These are phyloP conservation scores for Ramalina peruviana DNA, from an alignment of 495 filamentous ascomycete species.

Conservation along the genomic window DNA sequence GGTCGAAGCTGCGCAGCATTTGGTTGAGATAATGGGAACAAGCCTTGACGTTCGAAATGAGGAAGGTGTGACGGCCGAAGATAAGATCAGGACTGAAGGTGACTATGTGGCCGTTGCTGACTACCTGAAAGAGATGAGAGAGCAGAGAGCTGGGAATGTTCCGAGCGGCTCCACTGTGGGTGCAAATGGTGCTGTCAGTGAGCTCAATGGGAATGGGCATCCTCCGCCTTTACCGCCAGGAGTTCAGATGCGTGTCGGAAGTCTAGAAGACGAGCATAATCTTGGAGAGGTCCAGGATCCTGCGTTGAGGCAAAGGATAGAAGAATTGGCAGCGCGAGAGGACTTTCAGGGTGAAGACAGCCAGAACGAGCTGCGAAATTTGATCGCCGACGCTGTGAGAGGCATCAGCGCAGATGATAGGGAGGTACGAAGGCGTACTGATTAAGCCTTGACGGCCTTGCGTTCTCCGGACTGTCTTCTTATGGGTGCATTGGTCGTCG, in stretches of 20 bases:
- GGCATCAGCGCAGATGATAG: constrained; percentile 38
- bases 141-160: constrained; percentile 16
- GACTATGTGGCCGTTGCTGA: constrained; percentile 54
- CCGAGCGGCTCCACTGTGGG: constrained; percentile 16
- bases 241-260: constrained; percentile 51
- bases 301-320: constrained; percentile 59
- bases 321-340: constrained; percentile 56
- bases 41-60: constrained; percentile 46
- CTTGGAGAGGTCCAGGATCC: constrained; percentile 43
- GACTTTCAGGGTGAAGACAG: constrained; percentile 60
- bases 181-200: constrained; percentile 8
- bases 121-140: constrained; percentile 45
- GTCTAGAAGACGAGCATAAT: constrained; percentile 46
- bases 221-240: constrained; percentile 46
- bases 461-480: neutral
- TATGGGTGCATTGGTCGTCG: no score
- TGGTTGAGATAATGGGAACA: constrained; percentile 70
- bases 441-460: constrained; percentile 22
- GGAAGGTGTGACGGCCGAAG: constrained; percentile 53
- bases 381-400: constrained; percentile 57
- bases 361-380: constrained; percentile 50
- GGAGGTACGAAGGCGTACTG: constrained; percentile 46
- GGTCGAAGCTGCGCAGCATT: constrained; percentile 54
- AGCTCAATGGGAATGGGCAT: constrained; percentile 11
- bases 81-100: constrained; percentile 56